Evolutionary conservation across 2,329 filamentous ascomycete genomes (phyloP).

Genomic region (Colletotrichum chrysophilum): DNA sequence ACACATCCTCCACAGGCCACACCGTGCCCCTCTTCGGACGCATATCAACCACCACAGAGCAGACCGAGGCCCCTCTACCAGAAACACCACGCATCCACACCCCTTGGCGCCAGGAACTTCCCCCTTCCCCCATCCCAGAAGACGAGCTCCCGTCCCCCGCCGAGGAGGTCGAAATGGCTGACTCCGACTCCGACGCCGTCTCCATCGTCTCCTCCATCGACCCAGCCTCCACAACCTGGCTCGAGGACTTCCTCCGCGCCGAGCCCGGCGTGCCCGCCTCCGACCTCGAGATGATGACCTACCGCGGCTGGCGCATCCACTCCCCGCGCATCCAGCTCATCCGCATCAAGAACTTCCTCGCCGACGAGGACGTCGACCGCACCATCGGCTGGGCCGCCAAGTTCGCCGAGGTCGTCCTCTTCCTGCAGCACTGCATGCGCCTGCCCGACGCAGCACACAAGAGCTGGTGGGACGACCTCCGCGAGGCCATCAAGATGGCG

Average conservation of each 20-base stretch:
- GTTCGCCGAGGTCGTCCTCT: constrained; percentile 39
- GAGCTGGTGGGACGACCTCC: constrained; percentile 33
- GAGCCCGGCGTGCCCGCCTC: not conserved
- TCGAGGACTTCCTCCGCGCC: constrained; percentile 19
- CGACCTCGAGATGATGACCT: constrained; percentile 24
- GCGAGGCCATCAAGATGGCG: constrained; percentile 37
- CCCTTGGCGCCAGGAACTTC: not conserved
- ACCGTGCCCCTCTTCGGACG: not conserved
- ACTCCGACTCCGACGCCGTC: not conserved
- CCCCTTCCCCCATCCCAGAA: not conserved
- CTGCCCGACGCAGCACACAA: constrained; percentile 24
- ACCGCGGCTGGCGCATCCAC: constrained; percentile 38
- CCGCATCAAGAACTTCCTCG: constrained; percentile 48
- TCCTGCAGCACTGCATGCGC: constrained; percentile 40
- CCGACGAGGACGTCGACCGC: constrained; percentile 51
- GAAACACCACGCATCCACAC: not conserved
- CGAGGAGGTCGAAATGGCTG: constrained; percentile 1
- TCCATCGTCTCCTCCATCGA: not conserved
- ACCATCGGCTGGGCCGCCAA: constrained; percentile 43
- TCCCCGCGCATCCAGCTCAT: constrained; percentile 36
- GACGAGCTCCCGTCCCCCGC: not conserved
- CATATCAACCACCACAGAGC: not conserved
- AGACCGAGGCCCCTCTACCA: not conserved
- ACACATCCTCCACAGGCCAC: not conserved
- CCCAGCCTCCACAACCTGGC: not conserved